Percentiles rank a stretch among this genome's conserved stretches.
These are phyloP conservation scores for Rhipidocladum racemiflorum DNA, from an alignment of 176 grass and related monocot species.

Conservation along the genomic window DNA sequence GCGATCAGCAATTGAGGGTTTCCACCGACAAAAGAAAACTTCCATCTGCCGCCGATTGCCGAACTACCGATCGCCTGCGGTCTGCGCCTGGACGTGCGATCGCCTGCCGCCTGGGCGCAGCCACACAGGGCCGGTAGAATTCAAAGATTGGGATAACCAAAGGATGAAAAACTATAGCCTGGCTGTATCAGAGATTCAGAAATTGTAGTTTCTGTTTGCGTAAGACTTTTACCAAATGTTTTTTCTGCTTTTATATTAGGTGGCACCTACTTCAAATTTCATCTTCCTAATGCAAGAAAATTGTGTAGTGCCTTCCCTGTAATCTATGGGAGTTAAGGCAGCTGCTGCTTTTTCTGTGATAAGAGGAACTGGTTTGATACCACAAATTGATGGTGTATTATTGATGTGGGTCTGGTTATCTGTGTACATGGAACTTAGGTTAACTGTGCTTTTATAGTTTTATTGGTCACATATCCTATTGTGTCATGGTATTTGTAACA, in stretches of 20 bases:
- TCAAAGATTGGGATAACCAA: too few relatives aligned
- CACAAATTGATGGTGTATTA: not conserved
- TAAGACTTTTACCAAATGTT: not conserved
- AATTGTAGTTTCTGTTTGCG: not conserved
- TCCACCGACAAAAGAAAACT: too few relatives aligned
- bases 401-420: not conserved
- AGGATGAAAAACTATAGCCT: too few relatives aligned
- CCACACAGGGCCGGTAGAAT: too few relatives aligned
- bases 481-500: not conserved
- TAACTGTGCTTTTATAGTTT: not conserved
- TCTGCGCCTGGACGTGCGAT: too few relatives aligned
- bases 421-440: not conserved
- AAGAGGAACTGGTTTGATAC: not conserved
- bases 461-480: not conserved
- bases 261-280: not conserved
- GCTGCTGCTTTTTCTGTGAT: not conserved
- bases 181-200: too few relatives aligned
- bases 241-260: not conserved
- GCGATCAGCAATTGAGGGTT: too few relatives aligned
- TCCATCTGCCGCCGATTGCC: too few relatives aligned
- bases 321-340: not conserved
- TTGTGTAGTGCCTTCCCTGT: not conserved
- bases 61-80: too few relatives aligned
- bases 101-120: too few relatives aligned
- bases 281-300: not conserved